These are phyloP conservation scores for Colletotrichum navitas DNA, from an alignment of 2,329 filamentous ascomycete species.

Conservation along the genomic window DNA sequence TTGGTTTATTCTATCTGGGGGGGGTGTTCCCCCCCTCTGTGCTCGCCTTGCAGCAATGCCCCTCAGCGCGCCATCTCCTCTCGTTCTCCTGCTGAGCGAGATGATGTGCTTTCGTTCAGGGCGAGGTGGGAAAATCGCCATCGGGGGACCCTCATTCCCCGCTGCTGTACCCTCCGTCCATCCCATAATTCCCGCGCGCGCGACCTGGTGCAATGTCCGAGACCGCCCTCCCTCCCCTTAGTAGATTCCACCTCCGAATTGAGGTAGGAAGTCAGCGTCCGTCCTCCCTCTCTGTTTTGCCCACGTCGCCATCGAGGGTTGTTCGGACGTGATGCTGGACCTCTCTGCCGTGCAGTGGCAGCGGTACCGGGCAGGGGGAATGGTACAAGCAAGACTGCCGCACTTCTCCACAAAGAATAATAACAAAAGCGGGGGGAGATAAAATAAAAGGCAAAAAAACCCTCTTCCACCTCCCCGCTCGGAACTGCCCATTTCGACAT, in stretches of 20 bases:
- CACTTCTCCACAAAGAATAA: background rate
- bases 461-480: background rate
- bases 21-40: background rate
- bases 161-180: constrained; percentile 21
- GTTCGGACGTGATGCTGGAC: constrained; percentile 15
- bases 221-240: no score
- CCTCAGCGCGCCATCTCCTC: constrained; percentile 18
- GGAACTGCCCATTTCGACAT: constrained; percentile 25
- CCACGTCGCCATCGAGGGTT: constrained; percentile 31
- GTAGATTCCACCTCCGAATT: background rate
- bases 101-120: constrained; percentile 20
- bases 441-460: background rate
- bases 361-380: background rate
- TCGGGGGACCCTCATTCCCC: constrained; percentile 8
- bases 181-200: constrained; percentile 40
- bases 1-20: constrained; percentile 21
- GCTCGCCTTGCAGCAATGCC: constrained; percentile 19
- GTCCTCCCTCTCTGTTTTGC: constrained; percentile 19
- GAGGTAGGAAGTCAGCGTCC: background rate
- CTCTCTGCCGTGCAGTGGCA: constrained; percentile 26
- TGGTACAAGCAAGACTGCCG: no score
- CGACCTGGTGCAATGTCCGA: constrained; percentile 13
- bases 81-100: constrained; percentile 4
- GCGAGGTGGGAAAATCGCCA: constrained; percentile 17
- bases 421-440: background rate